Conservation (phyloP, 768 basidiomycete species). For the Coprinellus micaceus region DNA sequence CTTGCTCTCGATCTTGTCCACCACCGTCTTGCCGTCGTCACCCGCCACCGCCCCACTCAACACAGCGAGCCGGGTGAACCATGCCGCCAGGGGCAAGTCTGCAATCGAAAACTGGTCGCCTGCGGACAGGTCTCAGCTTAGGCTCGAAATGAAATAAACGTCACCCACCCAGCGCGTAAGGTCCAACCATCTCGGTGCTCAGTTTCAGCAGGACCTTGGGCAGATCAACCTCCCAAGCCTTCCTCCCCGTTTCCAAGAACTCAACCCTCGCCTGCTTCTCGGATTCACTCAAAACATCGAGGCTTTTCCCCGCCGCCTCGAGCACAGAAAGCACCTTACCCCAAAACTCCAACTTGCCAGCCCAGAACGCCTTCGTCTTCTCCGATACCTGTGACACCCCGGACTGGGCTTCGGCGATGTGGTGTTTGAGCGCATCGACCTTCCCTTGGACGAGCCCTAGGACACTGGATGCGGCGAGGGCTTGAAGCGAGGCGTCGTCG, state of each 20-base stretch:
- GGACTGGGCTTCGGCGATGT: conserved; percentile 50
- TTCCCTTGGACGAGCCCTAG: too few species aligned
- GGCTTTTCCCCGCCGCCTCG: conserved; percentile 37
- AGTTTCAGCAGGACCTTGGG: conserved; percentile 44
- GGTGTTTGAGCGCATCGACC: conserved; percentile 44
- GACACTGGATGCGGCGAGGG: conserved; percentile 40
- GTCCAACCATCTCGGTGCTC: conserved; percentile 58
- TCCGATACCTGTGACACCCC: conserved; percentile 51
- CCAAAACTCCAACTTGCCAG: conserved; percentile 44
- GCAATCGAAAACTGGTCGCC: conserved; percentile 83
- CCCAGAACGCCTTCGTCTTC: conserved; percentile 63
- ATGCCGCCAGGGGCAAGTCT: conserved; percentile 77
- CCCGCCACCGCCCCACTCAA: conserved; percentile 50
- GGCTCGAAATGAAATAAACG: background rate
- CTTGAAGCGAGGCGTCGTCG: conserved; percentile 47
- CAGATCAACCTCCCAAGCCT: conserved; percentile 52
- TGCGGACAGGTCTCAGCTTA: conserved; percentile 21
- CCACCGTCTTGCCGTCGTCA: conserved; percentile 49
- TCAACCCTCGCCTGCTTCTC: conserved; percentile 39
- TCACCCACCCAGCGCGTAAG: conserved; percentile 58
- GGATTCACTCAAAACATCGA: conserved; percentile 35
- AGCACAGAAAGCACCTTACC: conserved; percentile 45
- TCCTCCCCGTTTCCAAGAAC: conserved; percentile 48
- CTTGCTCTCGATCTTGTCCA: conserved; percentile 50
- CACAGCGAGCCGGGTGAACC: conserved; percentile 59